Evolutionary conservation across 2,329 filamentous ascomycete genomes (phyloP).

Genomic region (Sarocladium kiliense): DNA sequence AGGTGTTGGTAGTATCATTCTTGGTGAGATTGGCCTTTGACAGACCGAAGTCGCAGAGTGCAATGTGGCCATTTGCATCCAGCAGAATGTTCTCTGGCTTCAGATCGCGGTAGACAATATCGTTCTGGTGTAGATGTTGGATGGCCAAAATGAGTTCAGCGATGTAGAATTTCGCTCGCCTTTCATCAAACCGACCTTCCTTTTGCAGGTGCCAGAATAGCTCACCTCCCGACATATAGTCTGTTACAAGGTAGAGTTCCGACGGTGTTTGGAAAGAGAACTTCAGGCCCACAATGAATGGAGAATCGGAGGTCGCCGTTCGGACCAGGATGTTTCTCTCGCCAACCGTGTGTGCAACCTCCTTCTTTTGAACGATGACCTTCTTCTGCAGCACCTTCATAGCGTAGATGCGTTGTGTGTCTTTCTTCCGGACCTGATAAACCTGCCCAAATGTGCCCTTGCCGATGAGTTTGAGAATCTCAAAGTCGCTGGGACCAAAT

Average conservation of each 20-base stretch:
- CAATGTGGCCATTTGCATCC: conserved; percentile 96
- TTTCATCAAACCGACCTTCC: conserved; percentile 91
- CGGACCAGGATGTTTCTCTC: conserved; percentile 96
- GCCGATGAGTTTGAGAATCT: conserved; percentile 92
- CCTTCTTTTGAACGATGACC: conserved; percentile 99
- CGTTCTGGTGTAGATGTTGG: conserved; percentile 90
- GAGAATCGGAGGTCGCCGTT: conserved; percentile 91
- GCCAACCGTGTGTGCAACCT: conserved; percentile 93
- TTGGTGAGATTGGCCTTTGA: conserved; percentile 97
- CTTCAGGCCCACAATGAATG: conserved; percentile 96
- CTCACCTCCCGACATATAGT: conserved; percentile 99
- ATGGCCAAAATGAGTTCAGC: conserved; percentile 93
- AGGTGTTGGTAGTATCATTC: conserved; percentile 97
- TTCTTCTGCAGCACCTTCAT: conserved; percentile 99
- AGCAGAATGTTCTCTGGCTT: conserved; percentile 97
- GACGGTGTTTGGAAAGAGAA: conserved; percentile 98
- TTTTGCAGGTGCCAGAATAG: conserved; percentile 98
- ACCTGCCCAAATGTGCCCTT: conserved; percentile 99
- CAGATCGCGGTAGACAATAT: conserved; percentile 95
- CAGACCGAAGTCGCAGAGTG: conserved; percentile 92
- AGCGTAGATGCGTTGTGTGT: conserved; percentile 91
- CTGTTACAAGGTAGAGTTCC: conserved; percentile 95
- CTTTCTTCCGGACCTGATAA: conserved; percentile 96
- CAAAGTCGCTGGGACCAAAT: conserved; percentile 91
- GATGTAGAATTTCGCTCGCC: conserved; percentile 96